Evolutionary conservation across 2,329 filamentous ascomycete genomes (phyloP), one percentile per base, ranked within the genome.

Genomic region (Neobulgaria alba): DNA sequence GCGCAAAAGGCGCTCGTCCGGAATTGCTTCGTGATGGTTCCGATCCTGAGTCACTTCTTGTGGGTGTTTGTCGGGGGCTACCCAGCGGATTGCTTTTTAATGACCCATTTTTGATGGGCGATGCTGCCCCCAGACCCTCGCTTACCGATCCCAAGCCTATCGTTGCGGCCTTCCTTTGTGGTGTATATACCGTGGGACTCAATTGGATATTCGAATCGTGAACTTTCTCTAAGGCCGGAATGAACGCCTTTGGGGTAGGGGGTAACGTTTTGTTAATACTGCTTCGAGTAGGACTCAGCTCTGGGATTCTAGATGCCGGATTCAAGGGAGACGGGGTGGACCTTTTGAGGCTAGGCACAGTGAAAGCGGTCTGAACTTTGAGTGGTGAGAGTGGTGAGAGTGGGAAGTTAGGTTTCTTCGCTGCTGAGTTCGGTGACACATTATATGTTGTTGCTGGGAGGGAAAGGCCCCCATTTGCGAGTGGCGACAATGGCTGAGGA

Each of bases 171-270:
- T 48, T 46, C 41, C 45, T 41, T 18, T 46, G 42, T 12, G 53
- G 53, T 15, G 49, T 45, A 54, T 78, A 78, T 3, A 77, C 70
- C 1, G 66, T 63, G 2, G 75, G 68, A 42, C 66, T 74, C 2
- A 77, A 61, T 20, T 53, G 47, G 3, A 43, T 49, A 2, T 40
- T 44, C 31, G 46, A 43, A 21, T 64, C 69, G 16, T 61, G 41
- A 17, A 41, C 17, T 4, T 36, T 57, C 20, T 63, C 52, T 10
- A 59, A 56, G 3, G 60, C 38, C 4, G 38, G 37, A 12, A 47
- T 29, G 12, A 36, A 29, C 3, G 31, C 26, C 31, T 35, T 46
- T 8, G 52, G 54, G 20, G 48, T 48, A 9, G 45, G 45, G 7
- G 53, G 54, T 3, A 54, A 29, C 1, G 39, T 48, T 29, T 54